phyloP scores from a whole-genome alignment of 73 alveolate genomes.

The Paramecium pentaurelia region DNA sequence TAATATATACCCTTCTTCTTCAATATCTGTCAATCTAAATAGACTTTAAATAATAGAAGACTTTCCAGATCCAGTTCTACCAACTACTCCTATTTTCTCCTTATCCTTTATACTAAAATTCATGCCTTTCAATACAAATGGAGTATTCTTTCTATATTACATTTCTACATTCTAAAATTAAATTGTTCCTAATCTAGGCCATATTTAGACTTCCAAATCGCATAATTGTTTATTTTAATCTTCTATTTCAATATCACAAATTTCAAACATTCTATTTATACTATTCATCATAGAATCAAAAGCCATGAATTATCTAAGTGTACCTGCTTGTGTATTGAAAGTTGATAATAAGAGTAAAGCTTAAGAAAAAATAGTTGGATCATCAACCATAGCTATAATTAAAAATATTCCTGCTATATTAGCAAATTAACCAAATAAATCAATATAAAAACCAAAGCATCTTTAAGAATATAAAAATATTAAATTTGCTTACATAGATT shows the following conservation, averaged over 20 bases:
- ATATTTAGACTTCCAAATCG: neutral
- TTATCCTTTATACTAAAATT: slow-evolving; percentile 73
- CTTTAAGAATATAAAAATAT: neutral
- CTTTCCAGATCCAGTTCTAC: slow-evolving; percentile 96
- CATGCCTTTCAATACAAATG: slow-evolving; percentile 81
- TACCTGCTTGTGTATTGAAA: slow-evolving; percentile 11
- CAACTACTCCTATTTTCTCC: slow-evolving; percentile 94
- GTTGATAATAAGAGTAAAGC: neutral
- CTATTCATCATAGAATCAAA: slow-evolving; percentile 51
- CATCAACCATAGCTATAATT: neutral
- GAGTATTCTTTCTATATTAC: slow-evolving; percentile 86
- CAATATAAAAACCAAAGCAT: slow-evolving; percentile 1
- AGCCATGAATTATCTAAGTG: slow-evolving; percentile 40
- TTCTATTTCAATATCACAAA: slow-evolving; percentile 18
- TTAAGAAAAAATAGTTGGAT: neutral
- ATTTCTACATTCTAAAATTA: slow-evolving; percentile 75
- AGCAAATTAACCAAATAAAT: neutral
- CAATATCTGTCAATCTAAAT: slow-evolving; percentile 83
- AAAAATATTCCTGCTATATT: neutral
- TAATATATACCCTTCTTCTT: slow-evolving; percentile 39
- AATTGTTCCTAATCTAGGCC: slow-evolving; percentile 83
- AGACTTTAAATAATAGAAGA: slow-evolving; percentile 73
- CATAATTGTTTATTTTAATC: neutral
- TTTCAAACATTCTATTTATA: slow-evolving; percentile 30
- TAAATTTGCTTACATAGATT: slow-evolving; percentile 1